Base-by-base conservation (phyloP, 2,329 filamentous ascomycete species). In the Colletotrichum tofieldiae region DNA sequence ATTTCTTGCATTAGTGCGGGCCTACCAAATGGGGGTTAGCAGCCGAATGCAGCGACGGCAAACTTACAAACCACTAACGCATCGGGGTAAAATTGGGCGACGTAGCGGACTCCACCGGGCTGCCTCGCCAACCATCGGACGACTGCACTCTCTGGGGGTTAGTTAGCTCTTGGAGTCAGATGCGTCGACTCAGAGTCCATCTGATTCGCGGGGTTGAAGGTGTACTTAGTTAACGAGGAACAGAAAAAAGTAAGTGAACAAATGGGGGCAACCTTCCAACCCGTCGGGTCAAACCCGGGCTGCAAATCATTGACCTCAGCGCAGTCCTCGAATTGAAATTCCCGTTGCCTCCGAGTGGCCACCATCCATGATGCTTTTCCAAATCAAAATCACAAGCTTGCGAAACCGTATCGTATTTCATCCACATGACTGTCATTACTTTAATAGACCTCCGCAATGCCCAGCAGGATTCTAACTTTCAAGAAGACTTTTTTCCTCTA, bases 151-250 rank as follows among this genome's bases (percentile, higher is more conserved):
- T 11, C 26, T 47, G 26, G 58, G 39, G 4, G 12, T 41, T 23
- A 54, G 45, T 59, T 60, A 66, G 37, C 45, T 52, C 16, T 35
- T 45, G 45, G 67, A 70, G 67, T 70, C 67, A 70, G 62, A 45
- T 26, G n/a, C 6, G 14, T 55, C 62, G 67, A 70, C 37, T 70
- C 67, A 70, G 60, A 65, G 32, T 20, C 29, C 32, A n/a, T 45
- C 2, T 18, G 23, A 32, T 59, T 45, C 16, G 56, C 16, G 16
- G 18, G 39, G 5, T n/a, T 3, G 11, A 18, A 43, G 8, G 6
- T 6, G 1, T 26, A 5, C 9, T 5, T 26, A 23, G 8, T 26
- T 11, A 26, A 39, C 29, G 16, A 9, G n/a, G n/a, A 39, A 32
- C 14, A 14, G 39, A 2, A 5, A 41, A 41, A 41, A 16, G 39